Percentiles rank a stretch among this genome's conserved stretches.
Evolutionary conservation across 2,329 filamentous ascomycete species (phyloP).

Genomic region (Phyllosticta paracitricarpa): DNA sequence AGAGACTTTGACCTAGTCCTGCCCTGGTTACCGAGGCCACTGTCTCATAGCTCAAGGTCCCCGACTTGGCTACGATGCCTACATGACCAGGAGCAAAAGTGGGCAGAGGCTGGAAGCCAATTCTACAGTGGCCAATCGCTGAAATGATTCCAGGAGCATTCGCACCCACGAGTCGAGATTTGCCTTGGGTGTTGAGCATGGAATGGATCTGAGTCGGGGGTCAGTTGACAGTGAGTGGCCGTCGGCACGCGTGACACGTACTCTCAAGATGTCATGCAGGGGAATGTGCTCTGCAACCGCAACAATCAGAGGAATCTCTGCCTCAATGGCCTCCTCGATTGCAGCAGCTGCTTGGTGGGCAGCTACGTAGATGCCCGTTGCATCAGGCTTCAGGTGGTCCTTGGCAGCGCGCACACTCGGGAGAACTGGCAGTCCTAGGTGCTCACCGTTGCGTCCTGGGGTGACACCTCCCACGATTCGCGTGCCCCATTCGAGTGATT

Average conservation of each 20-base stretch:
- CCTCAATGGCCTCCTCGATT: slow-evolving; percentile 71
- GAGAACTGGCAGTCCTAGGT: slow-evolving; percentile 62
- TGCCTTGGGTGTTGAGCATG: slow-evolving; percentile 60
- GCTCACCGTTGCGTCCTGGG: slow-evolving; percentile 55
- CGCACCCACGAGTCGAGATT: slow-evolving; percentile 65
- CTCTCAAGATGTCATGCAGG: slow-evolving; percentile 64
- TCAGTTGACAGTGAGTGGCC: slow-evolving; percentile 8
- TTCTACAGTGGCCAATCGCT: slow-evolving; percentile 57
- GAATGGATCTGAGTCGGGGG: slow-evolving; percentile 47
- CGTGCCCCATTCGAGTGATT: slow-evolving; percentile 68
- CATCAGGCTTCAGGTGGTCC: slow-evolving; percentile 61
- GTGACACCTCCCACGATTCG: slow-evolving; percentile 72
- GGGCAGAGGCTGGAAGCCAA: slow-evolving; percentile 67
- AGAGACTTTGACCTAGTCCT: slow-evolving; percentile 68
- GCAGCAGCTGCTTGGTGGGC: slow-evolving; percentile 62
- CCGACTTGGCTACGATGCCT: slow-evolving; percentile 71
- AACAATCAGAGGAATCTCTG: slow-evolving; percentile 67
- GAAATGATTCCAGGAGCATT: slow-evolving; percentile 75
- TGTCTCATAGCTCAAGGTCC: slow-evolving; percentile 70
- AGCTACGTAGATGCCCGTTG: slow-evolving; percentile 70
- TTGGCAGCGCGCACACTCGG: slow-evolving; percentile 60
- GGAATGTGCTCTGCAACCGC: slow-evolving; percentile 75
- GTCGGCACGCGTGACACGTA: slow-evolving; percentile 24
- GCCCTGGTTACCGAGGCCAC: slow-evolving; percentile 63
- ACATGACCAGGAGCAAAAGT: slow-evolving; percentile 61